Percentiles rank a stretch among this genome's conserved stretches.
These are phyloP conservation scores for Aspergillus asperescens DNA, from an alignment of 495 filamentous ascomycete species.

Conservation along the genomic window DNA sequence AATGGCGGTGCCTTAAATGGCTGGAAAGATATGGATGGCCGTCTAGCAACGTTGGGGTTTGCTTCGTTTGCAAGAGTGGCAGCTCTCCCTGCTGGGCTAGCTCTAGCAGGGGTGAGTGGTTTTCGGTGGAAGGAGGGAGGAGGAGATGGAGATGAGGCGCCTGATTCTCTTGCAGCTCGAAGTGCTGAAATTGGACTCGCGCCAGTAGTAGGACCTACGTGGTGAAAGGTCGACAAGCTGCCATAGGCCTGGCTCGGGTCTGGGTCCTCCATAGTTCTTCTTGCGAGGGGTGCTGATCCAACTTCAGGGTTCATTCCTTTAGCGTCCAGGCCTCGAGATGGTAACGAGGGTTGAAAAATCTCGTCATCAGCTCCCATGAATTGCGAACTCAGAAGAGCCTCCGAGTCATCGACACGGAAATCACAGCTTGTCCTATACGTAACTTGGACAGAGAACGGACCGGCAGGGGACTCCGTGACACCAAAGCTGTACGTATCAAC, in stretches of 20 bases:
- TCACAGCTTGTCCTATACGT: conserved; percentile 81
- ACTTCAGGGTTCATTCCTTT: conserved; percentile 48
- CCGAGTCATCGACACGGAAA: conserved; percentile 86
- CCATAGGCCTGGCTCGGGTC: conserved; percentile 82
- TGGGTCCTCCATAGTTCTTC: conserved; percentile 42
- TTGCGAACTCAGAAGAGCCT: conserved; percentile 88
- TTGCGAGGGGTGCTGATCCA: conserved; percentile 65
- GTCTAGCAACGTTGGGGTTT: conserved; percentile 50
- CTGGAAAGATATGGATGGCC: conserved; percentile 88
- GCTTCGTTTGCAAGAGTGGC: conserved; percentile 54
- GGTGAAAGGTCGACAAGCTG: conserved; percentile 88
- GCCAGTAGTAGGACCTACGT: conserved; percentile 63
- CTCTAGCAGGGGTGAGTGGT: conserved; percentile 54
- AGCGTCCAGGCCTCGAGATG: conserved; percentile 32
- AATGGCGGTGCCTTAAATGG: conserved; percentile 94
- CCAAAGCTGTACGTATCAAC: conserved; percentile 74
- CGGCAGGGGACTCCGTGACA: conserved; percentile 77
- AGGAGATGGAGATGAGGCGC: conserved; percentile 38
- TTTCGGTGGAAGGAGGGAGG: conserved; percentile 57
- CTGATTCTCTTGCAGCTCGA: conserved; percentile 57
- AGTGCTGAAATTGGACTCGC: conserved; percentile 86
- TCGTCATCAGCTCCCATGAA: conserved; percentile 89
- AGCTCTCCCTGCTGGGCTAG: conserved; percentile 54
- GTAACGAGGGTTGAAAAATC: conserved; percentile 72
- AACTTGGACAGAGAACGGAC: conserved; percentile 73